These are phyloP conservation scores for Saccharomycopsis sp. DNA, from an alignment of 805 yeast genomes.

Conservation along the genomic window DNA sequence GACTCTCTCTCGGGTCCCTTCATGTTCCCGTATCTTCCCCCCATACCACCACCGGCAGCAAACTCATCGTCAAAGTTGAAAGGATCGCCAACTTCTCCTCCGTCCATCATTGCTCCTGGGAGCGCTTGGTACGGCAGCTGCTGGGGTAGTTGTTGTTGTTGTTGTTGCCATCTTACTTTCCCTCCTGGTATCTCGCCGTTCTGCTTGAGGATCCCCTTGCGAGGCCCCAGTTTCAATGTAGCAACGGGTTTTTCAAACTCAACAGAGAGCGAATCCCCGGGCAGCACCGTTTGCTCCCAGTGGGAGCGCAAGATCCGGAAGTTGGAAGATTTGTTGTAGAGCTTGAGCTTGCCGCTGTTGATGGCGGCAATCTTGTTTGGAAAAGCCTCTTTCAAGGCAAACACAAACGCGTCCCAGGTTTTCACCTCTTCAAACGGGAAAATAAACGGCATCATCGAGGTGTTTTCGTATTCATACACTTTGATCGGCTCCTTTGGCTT, in stretches of 20 bases:
- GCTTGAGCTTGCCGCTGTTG: constrained; percentile 4
- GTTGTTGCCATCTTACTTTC: too few species aligned
- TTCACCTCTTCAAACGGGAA: constrained; percentile 17
- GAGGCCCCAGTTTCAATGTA: too few species aligned
- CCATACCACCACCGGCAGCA: background rate
- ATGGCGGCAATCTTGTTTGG: constrained; percentile 2
- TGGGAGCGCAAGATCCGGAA: constrained; percentile 15
- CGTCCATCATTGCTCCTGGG: background rate
- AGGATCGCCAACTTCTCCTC: background rate
- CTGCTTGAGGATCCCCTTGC: constrained; percentile 6
- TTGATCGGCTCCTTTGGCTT: constrained; percentile 16
- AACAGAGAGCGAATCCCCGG: constrained; percentile 13
- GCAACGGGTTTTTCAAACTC: too few species aligned
- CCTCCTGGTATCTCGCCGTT: background rate
- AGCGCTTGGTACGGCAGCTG: background rate
- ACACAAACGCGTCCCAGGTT: constrained; percentile 15
- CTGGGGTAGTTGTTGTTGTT: background rate
- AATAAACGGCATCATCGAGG: constrained; percentile 8
- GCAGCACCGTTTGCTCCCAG: constrained; percentile 17
- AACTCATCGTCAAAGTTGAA: background rate
- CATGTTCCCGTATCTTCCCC: too few species aligned
- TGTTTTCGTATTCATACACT: constrained; percentile 9
- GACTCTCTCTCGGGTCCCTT: too few species aligned
- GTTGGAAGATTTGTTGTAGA: constrained; percentile 10
- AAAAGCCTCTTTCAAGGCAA: constrained; percentile 15